Conservation (phyloP, 805 yeast species). For the Isabelozyma pseudorhagii region DNA sequence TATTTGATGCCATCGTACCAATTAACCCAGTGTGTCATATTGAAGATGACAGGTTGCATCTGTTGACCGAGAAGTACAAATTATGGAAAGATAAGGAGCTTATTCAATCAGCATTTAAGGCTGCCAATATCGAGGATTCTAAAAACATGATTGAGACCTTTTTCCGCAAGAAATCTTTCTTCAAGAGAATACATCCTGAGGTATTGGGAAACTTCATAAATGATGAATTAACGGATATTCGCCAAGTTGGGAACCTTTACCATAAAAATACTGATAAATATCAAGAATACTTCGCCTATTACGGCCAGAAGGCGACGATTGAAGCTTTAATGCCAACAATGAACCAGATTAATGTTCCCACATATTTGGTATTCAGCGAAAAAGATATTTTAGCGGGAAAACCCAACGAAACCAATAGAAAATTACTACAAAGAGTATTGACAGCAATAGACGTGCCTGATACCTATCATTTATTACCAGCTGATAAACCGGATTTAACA, state of each 20-base stretch:
- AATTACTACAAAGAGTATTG: conserved; percentile 2
- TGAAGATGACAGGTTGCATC: neutral
- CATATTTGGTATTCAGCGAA: conserved; percentile 9
- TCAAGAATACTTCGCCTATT: conserved; percentile 8
- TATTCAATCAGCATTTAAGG: conserved; percentile 6
- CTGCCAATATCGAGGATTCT: conserved; percentile 8
- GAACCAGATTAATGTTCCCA: conserved; percentile 8
- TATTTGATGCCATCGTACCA: conserved; percentile 4
- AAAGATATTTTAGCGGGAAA: conserved; percentile 4
- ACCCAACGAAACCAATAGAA: neutral
- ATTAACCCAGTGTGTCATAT: conserved; percentile 7
- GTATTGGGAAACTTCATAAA: conserved; percentile 13
- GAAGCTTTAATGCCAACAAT: neutral
- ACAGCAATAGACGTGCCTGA: conserved; percentile 5
- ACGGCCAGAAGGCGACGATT: conserved; percentile 2
- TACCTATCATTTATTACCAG: conserved; percentile 12
- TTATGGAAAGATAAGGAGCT: conserved; percentile 6
- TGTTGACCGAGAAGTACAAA: conserved; percentile 1
- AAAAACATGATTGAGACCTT: conserved; percentile 6
- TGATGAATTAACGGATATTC: conserved; percentile 10
- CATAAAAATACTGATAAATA: conserved; percentile 9
- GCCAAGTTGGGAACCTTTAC: conserved; percentile 3
- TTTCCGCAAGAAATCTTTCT: conserved; percentile 11
- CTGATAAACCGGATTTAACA: conserved; percentile 8
- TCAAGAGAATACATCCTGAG: conserved; percentile 8